Conservation (phyloP, 345 rosid species). For the Tarenaya hassleriana region DNA sequence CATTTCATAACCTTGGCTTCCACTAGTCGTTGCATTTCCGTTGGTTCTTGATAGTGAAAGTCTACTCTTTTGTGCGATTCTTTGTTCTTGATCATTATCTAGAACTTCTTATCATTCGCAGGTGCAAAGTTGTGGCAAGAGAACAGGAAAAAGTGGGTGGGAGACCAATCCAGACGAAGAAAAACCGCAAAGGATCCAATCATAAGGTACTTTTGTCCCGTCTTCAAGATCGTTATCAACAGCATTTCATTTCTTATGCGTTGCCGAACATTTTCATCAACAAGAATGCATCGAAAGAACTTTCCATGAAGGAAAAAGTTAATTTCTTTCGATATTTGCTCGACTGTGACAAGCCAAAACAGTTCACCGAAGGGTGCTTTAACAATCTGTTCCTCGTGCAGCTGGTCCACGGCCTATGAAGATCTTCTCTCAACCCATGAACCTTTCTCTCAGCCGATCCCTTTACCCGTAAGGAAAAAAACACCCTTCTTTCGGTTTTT, state of each 20-base stretch:
- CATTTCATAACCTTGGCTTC: too few species aligned
- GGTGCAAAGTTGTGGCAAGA: slow-evolving; percentile 76
- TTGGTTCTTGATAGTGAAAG: not conserved
- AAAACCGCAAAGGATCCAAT: slow-evolving; percentile 52
- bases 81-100: slow-evolving; percentile 20
- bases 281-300: not conserved
- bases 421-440: slow-evolving; percentile 70
- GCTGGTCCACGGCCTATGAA: slow-evolving; percentile 88
- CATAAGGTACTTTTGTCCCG: slow-evolving; percentile 50
- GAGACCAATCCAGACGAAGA: slow-evolving; percentile 47
- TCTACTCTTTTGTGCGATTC: slow-evolving; percentile 10
- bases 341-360: not conserved
- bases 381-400: slow-evolving; percentile 32
- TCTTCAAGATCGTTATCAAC: slow-evolving; percentile 6
- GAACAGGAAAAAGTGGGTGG: slow-evolving; percentile 66
- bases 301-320: not conserved
- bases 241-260: not conserved
- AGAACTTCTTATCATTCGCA: slow-evolving; percentile 25
- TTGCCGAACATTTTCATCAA: not conserved
- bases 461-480: slow-evolving; percentile 62
- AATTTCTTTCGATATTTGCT: not conserved
- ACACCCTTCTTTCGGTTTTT: not conserved
- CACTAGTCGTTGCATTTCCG: too few species aligned
- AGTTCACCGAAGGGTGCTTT: not conserved
- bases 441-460: slow-evolving; percentile 75